Evolutionary conservation across 164 flowering plant genomes (phyloP), one percentile per base, ranked within the genome.

Genomic region (Piper betle): DNA sequence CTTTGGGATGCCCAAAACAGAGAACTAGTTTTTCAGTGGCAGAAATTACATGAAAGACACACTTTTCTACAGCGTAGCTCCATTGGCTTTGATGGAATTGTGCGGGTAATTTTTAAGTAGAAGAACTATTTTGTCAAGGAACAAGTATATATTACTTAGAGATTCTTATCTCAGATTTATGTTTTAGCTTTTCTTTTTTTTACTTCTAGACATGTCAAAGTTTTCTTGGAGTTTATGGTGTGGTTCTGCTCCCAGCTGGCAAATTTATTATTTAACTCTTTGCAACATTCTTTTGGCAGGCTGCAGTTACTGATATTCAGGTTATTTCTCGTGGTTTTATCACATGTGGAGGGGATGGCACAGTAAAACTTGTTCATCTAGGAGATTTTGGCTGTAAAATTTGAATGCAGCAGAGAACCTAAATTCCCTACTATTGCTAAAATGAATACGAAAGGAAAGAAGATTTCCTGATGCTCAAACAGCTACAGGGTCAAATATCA

Each of bases 1-100:
- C 96, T 94, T 66, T 94, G 99, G 96, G 99, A 94, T 81, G 99
- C 92, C 13, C 81, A 82, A 75, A 74, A 69, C 59, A 75, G 90
- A 9, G 62, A 69, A 69, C 66, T 87, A 43, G 79, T 94, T 50
- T 78, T 77, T 69, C 97, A 88, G 65, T 94, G 99, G 99, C 78
- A 87, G 6, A 90, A 79, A 69, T 65, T 94, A 75, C 99, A 94
- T 67, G 99, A 91, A 59, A 81, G 83, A 59, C 97, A 82, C 78
- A 90, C 95, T 2, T 94, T 90, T 73, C 69, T 94, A 70, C 99
- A 94, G 62, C 92, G 88, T 18, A 85, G 79, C 61, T 75, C 97
- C 25, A 79, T 88, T 53, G 85, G 96, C 37, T 90, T 81, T 71
- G 96, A 97, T 40, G 96, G 95, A 69, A 79, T 94, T 48, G 82